These are phyloP conservation scores for Saturnispora ahearnii DNA, from an alignment of 805 yeast species.

Conservation along the genomic window DNA sequence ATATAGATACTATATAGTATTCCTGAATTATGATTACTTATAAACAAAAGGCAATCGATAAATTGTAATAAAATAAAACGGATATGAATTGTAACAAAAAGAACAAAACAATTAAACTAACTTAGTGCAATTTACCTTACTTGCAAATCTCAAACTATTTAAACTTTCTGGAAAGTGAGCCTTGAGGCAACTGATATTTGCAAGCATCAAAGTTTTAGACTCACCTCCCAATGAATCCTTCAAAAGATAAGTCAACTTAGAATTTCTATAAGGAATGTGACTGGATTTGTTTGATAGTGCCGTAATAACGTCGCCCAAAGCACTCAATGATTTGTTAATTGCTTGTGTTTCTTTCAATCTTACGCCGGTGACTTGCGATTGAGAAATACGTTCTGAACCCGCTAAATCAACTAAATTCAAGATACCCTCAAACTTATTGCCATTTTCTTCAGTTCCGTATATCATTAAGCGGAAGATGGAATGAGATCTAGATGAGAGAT, in stretches of 20 bases:
- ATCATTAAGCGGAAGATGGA: constrained; percentile 64
- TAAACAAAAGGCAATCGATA: neutral
- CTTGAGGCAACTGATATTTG: constrained; percentile 64
- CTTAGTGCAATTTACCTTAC: constrained; percentile 58
- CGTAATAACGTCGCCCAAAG: constrained; percentile 78
- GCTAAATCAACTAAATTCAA: constrained; percentile 85
- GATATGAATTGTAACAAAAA: neutral
- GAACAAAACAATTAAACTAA: neutral
- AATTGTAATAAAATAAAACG: neutral
- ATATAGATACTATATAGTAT: neutral
- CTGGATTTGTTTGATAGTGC: constrained; percentile 25
- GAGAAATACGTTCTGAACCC: constrained; percentile 78
- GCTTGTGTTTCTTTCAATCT: constrained; percentile 80
- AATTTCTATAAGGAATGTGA: constrained; percentile 62
- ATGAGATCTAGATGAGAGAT: constrained; percentile 86
- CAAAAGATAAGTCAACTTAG: constrained; percentile 71
- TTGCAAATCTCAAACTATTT: constrained; percentile 82
- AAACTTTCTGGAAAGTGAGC: constrained; percentile 66
- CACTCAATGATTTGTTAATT: constrained; percentile 79
- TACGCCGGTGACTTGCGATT: constrained; percentile 72
- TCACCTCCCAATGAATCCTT: constrained; percentile 79
- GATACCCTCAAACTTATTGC: constrained; percentile 37
- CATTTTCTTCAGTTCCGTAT: constrained; percentile 42
- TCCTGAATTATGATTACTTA: neutral
- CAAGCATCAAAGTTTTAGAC: constrained; percentile 90